A percentile compares a stretch with the other conserved stretches of the same genome.
Evolutionary conservation across 306 rosid genomes (phyloP).

Genomic region (Boehmeria nivea): DNA sequence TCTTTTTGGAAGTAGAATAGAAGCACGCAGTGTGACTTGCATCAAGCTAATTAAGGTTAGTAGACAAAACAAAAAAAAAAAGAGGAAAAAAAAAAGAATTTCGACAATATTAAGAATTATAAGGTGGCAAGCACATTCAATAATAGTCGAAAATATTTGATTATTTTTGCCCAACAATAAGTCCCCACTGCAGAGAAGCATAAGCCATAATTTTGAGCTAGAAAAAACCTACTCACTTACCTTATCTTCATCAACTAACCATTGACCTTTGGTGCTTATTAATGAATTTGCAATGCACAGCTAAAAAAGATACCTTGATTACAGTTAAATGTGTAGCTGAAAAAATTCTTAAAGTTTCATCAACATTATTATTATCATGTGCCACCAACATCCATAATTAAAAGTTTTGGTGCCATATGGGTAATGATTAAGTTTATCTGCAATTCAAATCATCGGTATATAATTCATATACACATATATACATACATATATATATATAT

Average conservation of each 20-base stretch:
- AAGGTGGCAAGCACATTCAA: constrained; percentile 5
- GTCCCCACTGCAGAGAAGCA: constrained; percentile 10
- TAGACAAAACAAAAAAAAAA: neutral
- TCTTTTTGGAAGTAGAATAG: neutral
- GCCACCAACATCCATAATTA: constrained; percentile 43
- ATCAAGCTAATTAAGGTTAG: neutral
- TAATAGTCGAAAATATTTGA: neutral
- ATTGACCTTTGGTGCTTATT: constrained; percentile 20
- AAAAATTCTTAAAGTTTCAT: neutral
- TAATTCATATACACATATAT: neutral
- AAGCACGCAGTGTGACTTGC: neutral
- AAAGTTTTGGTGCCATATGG: constrained; percentile 74
- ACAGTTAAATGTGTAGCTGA: constrained; percentile 14
- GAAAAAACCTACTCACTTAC: neutral
- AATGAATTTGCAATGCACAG: constrained; percentile 2
- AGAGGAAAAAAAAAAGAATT: neutral
- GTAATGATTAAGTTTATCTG: constrained; percentile 62
- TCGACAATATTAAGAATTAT: neutral
- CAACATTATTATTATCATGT: constrained; percentile 19
- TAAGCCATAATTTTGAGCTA: constrained; percentile 4
- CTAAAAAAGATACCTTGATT: constrained; percentile 9
- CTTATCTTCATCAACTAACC: constrained; percentile 11
- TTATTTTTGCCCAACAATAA: neutral
- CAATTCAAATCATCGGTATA: constrained; percentile 42
- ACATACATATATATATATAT: no score